Conservation (phyloP, 1,284 basidiomycete genomes). For the Stygiomarasmius scandens region DNA sequence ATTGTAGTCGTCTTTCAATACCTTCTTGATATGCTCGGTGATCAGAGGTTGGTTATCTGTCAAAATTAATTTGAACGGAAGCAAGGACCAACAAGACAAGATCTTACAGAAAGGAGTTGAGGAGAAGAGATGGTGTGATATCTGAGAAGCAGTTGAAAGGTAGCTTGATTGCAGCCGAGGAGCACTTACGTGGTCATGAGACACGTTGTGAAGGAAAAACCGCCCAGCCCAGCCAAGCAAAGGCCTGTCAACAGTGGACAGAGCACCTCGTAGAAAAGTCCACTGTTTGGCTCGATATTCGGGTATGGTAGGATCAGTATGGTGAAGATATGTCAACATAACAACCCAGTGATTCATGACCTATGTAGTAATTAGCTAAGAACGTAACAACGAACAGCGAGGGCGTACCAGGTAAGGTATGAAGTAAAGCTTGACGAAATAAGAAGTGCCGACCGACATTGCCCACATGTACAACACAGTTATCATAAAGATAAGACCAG, state of each 20-base stretch:
- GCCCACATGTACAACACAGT: constrained; percentile 41
- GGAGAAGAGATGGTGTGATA: constrained; percentile 25
- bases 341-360: constrained; percentile 63
- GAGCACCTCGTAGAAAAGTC: constrained; percentile 79
- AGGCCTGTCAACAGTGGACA: constrained; percentile 75
- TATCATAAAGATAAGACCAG: constrained; percentile 48
- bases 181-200: constrained; percentile 40
- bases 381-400: background rate
- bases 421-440: constrained; percentile 50
- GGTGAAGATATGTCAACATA: constrained; percentile 74
- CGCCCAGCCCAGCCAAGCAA: constrained; percentile 61
- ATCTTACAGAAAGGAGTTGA: constrained; percentile 29
- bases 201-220: constrained; percentile 57
- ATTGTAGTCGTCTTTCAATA: constrained; percentile 38
- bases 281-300: constrained; percentile 54
- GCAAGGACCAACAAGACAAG: background rate
- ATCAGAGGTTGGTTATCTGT: constrained; percentile 34
- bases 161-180: background rate
- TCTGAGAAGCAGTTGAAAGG: background rate
- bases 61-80: background rate
- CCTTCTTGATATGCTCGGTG: constrained; percentile 35
- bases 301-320: constrained; percentile 66
- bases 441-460: constrained; percentile 40
- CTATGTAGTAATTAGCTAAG: constrained; percentile 1
- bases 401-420: constrained; percentile 54